Base-by-base conservation (phyloP, 2,329 filamentous ascomycete genomes). In the Fusarium pseudocircinatum region DNA sequence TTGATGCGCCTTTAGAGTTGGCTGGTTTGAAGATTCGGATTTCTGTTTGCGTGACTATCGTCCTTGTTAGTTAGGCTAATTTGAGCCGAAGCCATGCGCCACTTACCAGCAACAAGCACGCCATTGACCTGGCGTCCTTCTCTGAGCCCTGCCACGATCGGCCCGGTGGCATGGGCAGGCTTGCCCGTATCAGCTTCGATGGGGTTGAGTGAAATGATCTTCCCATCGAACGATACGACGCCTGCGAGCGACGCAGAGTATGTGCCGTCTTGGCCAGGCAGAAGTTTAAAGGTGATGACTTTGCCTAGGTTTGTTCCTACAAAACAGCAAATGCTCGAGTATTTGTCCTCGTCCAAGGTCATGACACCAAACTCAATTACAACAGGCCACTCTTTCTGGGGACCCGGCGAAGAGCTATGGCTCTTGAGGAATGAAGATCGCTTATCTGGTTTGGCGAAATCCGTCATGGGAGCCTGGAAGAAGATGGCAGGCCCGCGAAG, bases 261-360 rank as follows among this genome's bases (percentile, higher is more conserved):
- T 7, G 74, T 71, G 16, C 91, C 87, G 9, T 91, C 89, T 60
- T 88, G 89, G 20, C 92, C 88, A 1, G 96, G 96, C 6, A 98
- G 84, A 28, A 99, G 86, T 83, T 97, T 98, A 84, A 98, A 96
- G 0, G 96, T 98, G 12, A 92, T 90, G 24, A 98, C 85, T 77
- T 94, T 94, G 44, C 96, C 96, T 36, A 90, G 82, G 74, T 92
- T 95, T 0, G 96, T 98, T 26, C 96, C 96, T 4, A 97, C 93
- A 75, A 98, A 97, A 74, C 96, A 93, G 66, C 92, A 90, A 63
- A 99, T 97, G 78, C 95, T 98, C 3, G 96, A 98, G 80, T 97
- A 99, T 73, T 94, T 91, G 79, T 98, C 96, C n/a, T 92, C 93
- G 47, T 98, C 96, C 8, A 98, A 84, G 7, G 93, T 97, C 91